Percentiles rank a stretch among this genome's conserved stretches.
These are phyloP conservation scores for Sedum album DNA, from an alignment of 164 flowering plant genomes.

Conservation along the genomic window DNA sequence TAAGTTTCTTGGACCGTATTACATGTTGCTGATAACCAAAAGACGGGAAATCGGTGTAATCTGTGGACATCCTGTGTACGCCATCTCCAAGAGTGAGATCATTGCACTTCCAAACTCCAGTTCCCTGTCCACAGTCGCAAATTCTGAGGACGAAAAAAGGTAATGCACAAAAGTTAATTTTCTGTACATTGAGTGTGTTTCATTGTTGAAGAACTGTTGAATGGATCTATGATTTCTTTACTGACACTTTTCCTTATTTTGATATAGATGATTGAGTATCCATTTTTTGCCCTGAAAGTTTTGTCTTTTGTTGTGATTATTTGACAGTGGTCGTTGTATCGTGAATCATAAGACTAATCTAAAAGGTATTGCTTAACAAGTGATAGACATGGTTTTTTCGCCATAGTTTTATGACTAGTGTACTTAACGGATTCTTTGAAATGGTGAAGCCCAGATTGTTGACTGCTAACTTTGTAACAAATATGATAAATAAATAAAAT, in stretches of 20 bases:
- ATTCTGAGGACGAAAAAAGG: conserved; percentile 90
- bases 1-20: conserved; percentile 90
- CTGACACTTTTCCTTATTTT: no score
- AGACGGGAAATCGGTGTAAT: conserved; percentile 82
- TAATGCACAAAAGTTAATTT: conserved; percentile 13
- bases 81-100: conserved; percentile 75
- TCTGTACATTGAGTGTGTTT: background rate
- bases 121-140: conserved; percentile 37
- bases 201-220: no score
- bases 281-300: no score
- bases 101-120: conserved; percentile 65
- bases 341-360: background rate
- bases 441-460: background rate
- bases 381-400: background rate
- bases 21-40: conserved; percentile 88
- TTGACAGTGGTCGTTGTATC: background rate
- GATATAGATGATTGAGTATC: no score
- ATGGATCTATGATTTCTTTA: no score
- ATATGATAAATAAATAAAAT: background rate
- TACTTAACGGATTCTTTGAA: background rate
- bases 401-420: background rate
- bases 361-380: background rate
- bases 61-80: conserved; percentile 76
- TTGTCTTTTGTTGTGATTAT: background rate
- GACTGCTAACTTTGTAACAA: background rate